A percentile compares a stretch with the other conserved stretches of the same genome.
Evolutionary conservation across 2,329 filamentous ascomycete genomes (phyloP).

Genomic region (Whalleya microplaca): DNA sequence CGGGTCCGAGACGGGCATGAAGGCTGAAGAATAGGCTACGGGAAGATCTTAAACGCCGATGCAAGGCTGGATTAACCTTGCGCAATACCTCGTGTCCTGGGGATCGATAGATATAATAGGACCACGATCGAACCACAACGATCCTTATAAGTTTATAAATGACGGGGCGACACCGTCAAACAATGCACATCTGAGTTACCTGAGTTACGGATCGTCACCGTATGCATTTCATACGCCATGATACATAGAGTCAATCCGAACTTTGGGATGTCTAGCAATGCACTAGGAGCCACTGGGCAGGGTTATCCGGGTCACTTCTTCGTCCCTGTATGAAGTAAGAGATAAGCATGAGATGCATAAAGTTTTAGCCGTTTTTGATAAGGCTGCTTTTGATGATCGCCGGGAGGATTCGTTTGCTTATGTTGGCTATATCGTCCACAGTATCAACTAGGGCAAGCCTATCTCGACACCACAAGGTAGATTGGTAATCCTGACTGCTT

Average conservation of each 20-base stretch:
- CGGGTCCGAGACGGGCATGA: slow-evolving; percentile 27
- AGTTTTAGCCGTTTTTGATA: slow-evolving; percentile 1
- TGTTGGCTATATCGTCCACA: background rate
- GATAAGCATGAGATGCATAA: background rate
- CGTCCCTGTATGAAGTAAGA: slow-evolving; percentile 9
- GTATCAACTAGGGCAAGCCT: background rate
- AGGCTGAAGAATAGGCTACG: slow-evolving; percentile 8
- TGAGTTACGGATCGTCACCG: slow-evolving; percentile 15
- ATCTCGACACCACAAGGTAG: background rate
- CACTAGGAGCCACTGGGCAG: background rate
- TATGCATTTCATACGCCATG: slow-evolving; percentile 5
- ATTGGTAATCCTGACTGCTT: background rate
- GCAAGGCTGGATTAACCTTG: slow-evolving; percentile 14
- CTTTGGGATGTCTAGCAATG: background rate
- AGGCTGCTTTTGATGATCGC: background rate
- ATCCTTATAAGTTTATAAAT: slow-evolving; percentile 1
- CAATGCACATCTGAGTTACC: slow-evolving; percentile 7
- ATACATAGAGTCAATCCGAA: background rate
- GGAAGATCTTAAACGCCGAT: slow-evolving; percentile 12
- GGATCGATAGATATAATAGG: slow-evolving; percentile 2
- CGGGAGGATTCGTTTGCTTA: background rate
- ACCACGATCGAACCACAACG: background rate
- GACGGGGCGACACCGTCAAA: slow-evolving; percentile 5
- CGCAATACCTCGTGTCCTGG: slow-evolving; percentile 1
- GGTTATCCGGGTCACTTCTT: background rate